phyloP scores from a whole-genome alignment of 352 stramenopile species.

The Achlya hypogyna region DNA sequence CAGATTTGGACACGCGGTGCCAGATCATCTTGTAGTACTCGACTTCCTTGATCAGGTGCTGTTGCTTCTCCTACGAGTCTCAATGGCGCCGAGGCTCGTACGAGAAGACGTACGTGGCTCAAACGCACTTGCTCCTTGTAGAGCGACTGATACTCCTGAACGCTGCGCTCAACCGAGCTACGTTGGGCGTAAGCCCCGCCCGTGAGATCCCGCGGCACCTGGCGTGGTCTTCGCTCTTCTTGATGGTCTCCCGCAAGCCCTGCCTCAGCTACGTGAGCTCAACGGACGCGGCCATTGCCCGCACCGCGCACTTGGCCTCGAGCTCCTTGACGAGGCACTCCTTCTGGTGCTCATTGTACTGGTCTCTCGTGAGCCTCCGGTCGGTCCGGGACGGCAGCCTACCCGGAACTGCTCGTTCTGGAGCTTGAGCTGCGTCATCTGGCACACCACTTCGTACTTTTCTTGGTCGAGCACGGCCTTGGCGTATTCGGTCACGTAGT shows the following conservation, averaged over 20 bases:
- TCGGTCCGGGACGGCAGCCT: not conserved
- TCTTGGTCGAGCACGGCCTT: conserved; percentile 50
- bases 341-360: conserved; percentile 11
- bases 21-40: conserved; percentile 76
- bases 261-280: conserved; percentile 37
- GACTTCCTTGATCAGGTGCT: conserved; percentile 59
- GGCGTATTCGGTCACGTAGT: conserved; percentile 58
- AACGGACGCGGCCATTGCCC: conserved; percentile 17
- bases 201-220: conserved; percentile 22
- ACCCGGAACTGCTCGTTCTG: conserved; percentile 56
- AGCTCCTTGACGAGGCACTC: conserved; percentile 23
- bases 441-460: conserved; percentile 47
- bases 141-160: conserved; percentile 69
- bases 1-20: conserved; percentile 8
- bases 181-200: too few relatives aligned
- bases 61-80: conserved; percentile 43
- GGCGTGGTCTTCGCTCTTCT: conserved; percentile 70
- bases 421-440: conserved; percentile 63
- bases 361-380: not conserved
- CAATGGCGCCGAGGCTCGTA: not conserved
- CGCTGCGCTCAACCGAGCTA: conserved; percentile 35
- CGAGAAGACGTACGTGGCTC: conserved; percentile 30
- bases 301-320: conserved; percentile 31
- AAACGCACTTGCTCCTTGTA: conserved; percentile 80
- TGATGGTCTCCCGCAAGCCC: conserved; percentile 45